These are phyloP conservation scores for Brassica rapa DNA, from an alignment of 345 rosid species.

Conservation along the genomic window DNA sequence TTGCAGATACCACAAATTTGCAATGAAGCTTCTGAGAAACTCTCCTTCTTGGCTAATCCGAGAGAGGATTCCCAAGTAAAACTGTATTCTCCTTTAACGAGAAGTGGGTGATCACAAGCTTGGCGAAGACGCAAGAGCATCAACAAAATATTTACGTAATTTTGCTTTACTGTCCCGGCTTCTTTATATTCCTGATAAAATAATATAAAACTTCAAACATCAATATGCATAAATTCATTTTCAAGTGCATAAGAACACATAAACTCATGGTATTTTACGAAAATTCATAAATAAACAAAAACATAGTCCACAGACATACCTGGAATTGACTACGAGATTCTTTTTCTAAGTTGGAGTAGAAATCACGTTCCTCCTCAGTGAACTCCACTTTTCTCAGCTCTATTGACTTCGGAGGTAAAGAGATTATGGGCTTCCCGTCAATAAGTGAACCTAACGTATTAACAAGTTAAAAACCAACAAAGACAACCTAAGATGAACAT, in stretches of 20 bases:
- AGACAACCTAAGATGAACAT: constrained; percentile 16
- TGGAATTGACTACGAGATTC: constrained; percentile 86
- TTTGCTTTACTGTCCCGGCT: constrained; percentile 98
- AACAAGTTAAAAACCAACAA: constrained; percentile 27
- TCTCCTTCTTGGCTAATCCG: constrained; percentile 62
- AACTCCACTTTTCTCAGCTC: constrained; percentile 85
- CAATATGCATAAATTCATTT: not conserved
- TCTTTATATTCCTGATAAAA: constrained; percentile 84
- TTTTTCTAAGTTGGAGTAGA: constrained; percentile 74
- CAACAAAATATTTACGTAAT: constrained; percentile 90
- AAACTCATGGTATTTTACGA: not conserved
- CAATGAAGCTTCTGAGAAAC: constrained; percentile 70
- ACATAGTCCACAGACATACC: constrained; percentile 48
- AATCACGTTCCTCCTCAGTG: constrained; percentile 76
- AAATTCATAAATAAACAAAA: not conserved
- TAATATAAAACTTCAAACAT: constrained; percentile 3
- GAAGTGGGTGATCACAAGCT: constrained; percentile 98
- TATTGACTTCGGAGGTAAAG: constrained; percentile 72
- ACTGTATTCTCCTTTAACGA: constrained; percentile 75
- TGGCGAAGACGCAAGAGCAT: constrained; percentile 99
- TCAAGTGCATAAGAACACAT: constrained; percentile 4
- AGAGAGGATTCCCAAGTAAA: constrained; percentile 58
- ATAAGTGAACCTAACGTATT: constrained; percentile 61
- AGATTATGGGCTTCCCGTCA: constrained; percentile 88
- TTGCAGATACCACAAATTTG: constrained; percentile 90